Evolutionary conservation across 2,329 filamentous ascomycete genomes (phyloP).

Genomic region (Alternaria brassicicola): DNA sequence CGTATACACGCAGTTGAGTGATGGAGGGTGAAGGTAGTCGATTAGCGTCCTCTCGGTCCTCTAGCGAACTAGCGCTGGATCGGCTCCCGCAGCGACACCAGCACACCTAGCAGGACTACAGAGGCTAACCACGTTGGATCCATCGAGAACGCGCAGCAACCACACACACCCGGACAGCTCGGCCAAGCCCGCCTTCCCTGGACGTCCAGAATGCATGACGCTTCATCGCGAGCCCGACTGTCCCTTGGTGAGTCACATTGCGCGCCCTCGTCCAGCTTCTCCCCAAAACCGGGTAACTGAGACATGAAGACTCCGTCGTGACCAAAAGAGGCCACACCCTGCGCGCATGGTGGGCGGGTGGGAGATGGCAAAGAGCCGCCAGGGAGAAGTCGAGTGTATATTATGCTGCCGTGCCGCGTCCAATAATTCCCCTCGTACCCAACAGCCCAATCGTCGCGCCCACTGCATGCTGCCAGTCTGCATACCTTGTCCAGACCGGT

Average conservation of each 20-base stretch:
- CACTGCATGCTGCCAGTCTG: not conserved
- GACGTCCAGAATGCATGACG: slow-evolving; percentile 3
- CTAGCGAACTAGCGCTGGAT: slow-evolving; percentile 22
- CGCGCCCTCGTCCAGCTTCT: slow-evolving; percentile 18
- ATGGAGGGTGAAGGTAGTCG: slow-evolving; percentile 9
- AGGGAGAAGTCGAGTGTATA: slow-evolving; percentile 15
- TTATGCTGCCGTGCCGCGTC: slow-evolving; percentile 24
- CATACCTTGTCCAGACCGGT: not conserved
- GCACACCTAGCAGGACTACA: slow-evolving; percentile 2
- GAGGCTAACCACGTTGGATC: not conserved
- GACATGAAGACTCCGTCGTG: slow-evolving; percentile 29
- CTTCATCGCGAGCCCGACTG: slow-evolving; percentile 6
- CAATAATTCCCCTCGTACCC: slow-evolving; percentile 5
- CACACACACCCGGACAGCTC: slow-evolving; percentile 6
- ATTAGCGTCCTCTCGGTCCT: slow-evolving; percentile 1
- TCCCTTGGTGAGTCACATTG: slow-evolving; percentile 39
- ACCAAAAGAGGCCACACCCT: slow-evolving; percentile 41
- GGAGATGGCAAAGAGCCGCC: slow-evolving; percentile 18
- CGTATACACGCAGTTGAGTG: not conserved
- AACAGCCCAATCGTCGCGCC: not conserved
- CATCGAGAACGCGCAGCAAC: not conserved
- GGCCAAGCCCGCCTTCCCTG: slow-evolving; percentile 7
- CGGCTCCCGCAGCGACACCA: slow-evolving; percentile 25
- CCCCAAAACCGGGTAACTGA: slow-evolving; percentile 19
- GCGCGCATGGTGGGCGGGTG: slow-evolving; percentile 25